Conservation (phyloP, 495 filamentous ascomycete species). For the Trichodelitschia bisporula region DNA sequence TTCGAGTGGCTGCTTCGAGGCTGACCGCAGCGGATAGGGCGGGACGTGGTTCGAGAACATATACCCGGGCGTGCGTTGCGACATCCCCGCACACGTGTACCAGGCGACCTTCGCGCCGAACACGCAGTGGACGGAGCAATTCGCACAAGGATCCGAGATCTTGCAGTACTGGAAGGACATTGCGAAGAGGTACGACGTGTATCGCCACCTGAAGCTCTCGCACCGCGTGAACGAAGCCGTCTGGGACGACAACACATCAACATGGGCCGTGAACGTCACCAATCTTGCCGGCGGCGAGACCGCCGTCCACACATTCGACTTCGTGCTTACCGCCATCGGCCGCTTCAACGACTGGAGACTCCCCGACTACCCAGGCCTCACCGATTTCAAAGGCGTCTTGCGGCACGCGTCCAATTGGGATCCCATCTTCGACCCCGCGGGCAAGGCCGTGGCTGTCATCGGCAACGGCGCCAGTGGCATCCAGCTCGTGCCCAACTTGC, state of each 20-base stretch:
- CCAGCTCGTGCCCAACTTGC: slow-evolving; percentile 28
- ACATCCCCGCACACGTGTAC: slow-evolving; percentile 8
- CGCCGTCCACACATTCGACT: slow-evolving; percentile 29
- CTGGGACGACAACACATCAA: slow-evolving; percentile 11
- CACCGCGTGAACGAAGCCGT: slow-evolving; percentile 8
- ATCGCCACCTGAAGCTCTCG: slow-evolving; percentile 10
- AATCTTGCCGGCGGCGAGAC: too few species aligned
- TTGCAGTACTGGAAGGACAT: slow-evolving; percentile 11
- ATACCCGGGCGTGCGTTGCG: slow-evolving; percentile 3
- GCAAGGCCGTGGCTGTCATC: slow-evolving; percentile 34
- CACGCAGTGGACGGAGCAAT: slow-evolving; percentile 12
- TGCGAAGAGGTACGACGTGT: slow-evolving; percentile 13
- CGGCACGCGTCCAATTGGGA: slow-evolving; percentile 32
- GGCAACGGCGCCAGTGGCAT: slow-evolving; percentile 33
- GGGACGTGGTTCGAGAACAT: neutral
- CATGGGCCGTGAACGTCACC: slow-evolving; percentile 9
- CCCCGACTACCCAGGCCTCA: slow-evolving; percentile 25
- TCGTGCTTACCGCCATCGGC: slow-evolving; percentile 33
- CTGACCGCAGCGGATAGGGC: slow-evolving; percentile 1
- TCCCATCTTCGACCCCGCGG: slow-evolving; percentile 20
- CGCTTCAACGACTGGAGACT: slow-evolving; percentile 30
- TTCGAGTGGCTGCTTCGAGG: neutral
- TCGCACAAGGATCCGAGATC: slow-evolving; percentile 10
- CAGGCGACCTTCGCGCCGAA: slow-evolving; percentile 15
- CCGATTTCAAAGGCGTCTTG: slow-evolving; percentile 21